A percentile compares a stretch with the other conserved stretches of the same genome.
Evolutionary conservation across 345 rosid genomes (phyloP).

Genomic region (Orychophragmus violaceus): DNA sequence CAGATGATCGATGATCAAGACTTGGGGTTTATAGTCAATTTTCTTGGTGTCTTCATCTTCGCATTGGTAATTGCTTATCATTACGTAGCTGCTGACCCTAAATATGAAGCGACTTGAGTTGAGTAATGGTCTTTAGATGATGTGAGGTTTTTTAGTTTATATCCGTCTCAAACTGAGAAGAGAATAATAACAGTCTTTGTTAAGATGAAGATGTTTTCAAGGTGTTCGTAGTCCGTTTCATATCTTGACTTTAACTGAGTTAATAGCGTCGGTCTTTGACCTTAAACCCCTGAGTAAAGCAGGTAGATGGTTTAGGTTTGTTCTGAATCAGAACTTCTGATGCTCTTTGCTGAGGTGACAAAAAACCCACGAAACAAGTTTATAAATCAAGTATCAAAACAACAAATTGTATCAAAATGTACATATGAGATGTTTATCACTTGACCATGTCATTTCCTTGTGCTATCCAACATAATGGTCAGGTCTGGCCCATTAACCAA

Average conservation of each 20-base stretch:
- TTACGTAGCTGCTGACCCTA: constrained; percentile 80
- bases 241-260: too few relatives aligned
- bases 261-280: too few relatives aligned
- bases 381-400: too few relatives aligned
- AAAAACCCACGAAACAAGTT: too few relatives aligned
- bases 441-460: not conserved
- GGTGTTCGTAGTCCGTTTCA: not conserved
- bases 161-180: constrained; percentile 3
- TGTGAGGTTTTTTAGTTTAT: not conserved
- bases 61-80: constrained; percentile 70
- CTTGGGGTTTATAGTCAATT: constrained; percentile 69
- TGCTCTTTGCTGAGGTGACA: too few relatives aligned
- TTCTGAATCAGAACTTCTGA: too few relatives aligned
- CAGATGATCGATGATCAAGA: constrained; percentile 88
- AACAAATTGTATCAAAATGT: too few relatives aligned
- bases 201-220: not conserved
- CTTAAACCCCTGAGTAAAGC: too few relatives aligned
- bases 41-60: constrained; percentile 73
- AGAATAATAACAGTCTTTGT: not conserved
- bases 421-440: too few relatives aligned
- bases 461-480: not conserved
- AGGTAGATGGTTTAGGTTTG: too few relatives aligned
- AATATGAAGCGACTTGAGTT: constrained; percentile 56
- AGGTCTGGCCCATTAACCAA: not conserved
- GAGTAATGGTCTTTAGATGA: not conserved